phyloP scores from a whole-genome alignment of 78 protist genomes.

The Isochrysis galbana region DNA sequence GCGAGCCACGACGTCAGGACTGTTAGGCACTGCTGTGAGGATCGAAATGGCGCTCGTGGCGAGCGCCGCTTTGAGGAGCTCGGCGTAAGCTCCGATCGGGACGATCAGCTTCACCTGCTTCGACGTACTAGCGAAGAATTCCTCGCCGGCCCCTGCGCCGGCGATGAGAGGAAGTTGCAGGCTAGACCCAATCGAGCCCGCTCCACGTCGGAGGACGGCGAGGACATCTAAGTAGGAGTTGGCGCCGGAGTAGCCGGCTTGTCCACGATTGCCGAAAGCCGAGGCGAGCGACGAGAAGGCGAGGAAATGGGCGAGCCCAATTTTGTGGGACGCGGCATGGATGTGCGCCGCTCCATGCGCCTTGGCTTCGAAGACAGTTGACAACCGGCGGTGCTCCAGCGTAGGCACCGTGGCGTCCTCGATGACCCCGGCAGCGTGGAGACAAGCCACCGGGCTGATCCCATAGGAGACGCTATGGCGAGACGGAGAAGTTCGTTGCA shows the following conservation, averaged over 20 bases:
- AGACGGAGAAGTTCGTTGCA: not conserved
- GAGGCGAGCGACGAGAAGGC: constrained; percentile 47
- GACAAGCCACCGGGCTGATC: not conserved
- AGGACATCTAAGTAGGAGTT: constrained; percentile 77
- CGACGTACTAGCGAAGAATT: too few species aligned
- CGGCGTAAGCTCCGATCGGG: not conserved
- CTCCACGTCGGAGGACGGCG: constrained; percentile 6
- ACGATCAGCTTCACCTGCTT: not conserved
- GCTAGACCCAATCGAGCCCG: constrained; percentile 44
- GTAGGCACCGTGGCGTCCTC: constrained; percentile 6
- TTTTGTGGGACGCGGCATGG: not conserved
- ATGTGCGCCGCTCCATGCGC: not conserved
- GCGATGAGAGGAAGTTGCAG: constrained; percentile 54
- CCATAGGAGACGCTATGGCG: not conserved
- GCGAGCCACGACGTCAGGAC: too few species aligned
- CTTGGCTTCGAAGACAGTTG: not conserved
- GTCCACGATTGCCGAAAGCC: constrained; percentile 64
- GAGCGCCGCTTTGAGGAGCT: not conserved
- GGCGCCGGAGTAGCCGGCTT: constrained; percentile 64
- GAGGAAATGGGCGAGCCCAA: not conserved
- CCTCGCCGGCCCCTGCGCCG: not conserved
- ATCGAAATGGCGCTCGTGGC: too few species aligned
- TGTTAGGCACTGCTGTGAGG: too few species aligned
- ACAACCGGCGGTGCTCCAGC: not conserved
- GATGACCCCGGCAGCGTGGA: constrained; percentile 32